Base-by-base conservation (phyloP, 2,329 filamentous ascomycete species). In the Pseudogymnoascus sp. region DNA sequence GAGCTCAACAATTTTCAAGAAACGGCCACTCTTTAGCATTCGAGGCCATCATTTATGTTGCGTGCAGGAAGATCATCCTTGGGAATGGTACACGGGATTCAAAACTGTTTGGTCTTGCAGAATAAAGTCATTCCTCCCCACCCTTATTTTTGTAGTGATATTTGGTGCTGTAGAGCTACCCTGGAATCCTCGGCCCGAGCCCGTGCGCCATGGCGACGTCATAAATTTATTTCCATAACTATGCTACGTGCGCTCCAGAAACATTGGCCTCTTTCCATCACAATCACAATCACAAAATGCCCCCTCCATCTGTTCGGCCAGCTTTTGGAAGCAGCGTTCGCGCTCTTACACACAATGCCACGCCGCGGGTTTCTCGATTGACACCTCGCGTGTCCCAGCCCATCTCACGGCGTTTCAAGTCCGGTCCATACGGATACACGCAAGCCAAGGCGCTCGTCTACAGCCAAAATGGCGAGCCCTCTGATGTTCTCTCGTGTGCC, bases 381-480 rank as follows among this genome's bases (percentile, higher is more conserved):
- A 18, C 25, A 33, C 43, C 43, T 18, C 60, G 58, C 58, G 50
- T 43, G 25, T 41, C 18, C 0, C 64, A 62, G 39, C 47, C 64
- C 30, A 63, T 62, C 7, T 58, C 61, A 36, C 72, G 71, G 60
- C 78, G 81, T 63, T 69, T 65, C 67, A 80, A 82, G 66, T 82
- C 80, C 41, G 80, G 79, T 20, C 71, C 83, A 0, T 92, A 90
- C 71, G 90, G 90, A 69, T 94, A 94, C 76, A 90, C 88, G 41
- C 89, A 93, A 75, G 87, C 89, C 65, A 92, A 91, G 77, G 83
- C 87, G n/a, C 83, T 94, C 66, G 84, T 89, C 53, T 91, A 90
- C 73, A 83, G 83, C 39, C 80, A 87, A 64, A 84, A 87, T 71
- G 90, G 90, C 71, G 88, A 92, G 72, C 90, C 90, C 0, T 78